A percentile compares a stretch with the other conserved stretches of the same genome.
phyloP scores from a whole-genome alignment of 2,329 filamentous ascomycete genomes.

The Orbilia brochopaga region DNA sequence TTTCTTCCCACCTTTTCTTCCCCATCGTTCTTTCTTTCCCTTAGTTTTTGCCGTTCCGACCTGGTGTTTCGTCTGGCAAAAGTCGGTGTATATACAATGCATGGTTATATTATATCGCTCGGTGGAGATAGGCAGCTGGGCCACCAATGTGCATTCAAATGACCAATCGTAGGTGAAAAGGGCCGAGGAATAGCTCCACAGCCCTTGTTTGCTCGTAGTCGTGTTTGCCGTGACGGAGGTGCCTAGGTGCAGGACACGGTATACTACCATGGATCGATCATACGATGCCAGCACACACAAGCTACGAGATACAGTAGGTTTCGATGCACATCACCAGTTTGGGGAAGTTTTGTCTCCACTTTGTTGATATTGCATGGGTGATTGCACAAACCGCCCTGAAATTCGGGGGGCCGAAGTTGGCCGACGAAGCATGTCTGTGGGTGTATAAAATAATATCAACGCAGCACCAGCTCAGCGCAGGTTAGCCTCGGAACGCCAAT shows the following conservation, averaged over 20 bases:
- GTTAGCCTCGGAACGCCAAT: too few species aligned
- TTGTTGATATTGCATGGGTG: background rate
- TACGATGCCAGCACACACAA: too few species aligned
- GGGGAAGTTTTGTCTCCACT: background rate
- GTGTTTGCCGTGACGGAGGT: too few species aligned
- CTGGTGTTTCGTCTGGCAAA: constrained; percentile 9
- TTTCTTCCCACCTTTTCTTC: too few species aligned
- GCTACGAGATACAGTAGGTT: background rate
- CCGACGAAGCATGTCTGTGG: background rate
- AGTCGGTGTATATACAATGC: constrained; percentile 11
- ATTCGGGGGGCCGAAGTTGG: too few species aligned
- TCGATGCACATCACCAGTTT: background rate
- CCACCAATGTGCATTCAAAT: too few species aligned
- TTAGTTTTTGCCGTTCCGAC: background rate
- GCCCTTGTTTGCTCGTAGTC: too few species aligned
- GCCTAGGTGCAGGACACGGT: too few species aligned
- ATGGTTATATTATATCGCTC: constrained; percentile 6
- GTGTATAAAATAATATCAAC: background rate
- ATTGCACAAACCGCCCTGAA: background rate
- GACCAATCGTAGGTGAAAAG: too few species aligned
- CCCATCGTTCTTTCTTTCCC: background rate
- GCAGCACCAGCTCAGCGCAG: background rate
- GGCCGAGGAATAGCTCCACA: too few species aligned
- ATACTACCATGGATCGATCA: too few species aligned
- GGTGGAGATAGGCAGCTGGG: too few species aligned